phyloP scores from a whole-genome alignment of 495 filamentous ascomycete genomes.

The Penicillium pulvis region DNA sequence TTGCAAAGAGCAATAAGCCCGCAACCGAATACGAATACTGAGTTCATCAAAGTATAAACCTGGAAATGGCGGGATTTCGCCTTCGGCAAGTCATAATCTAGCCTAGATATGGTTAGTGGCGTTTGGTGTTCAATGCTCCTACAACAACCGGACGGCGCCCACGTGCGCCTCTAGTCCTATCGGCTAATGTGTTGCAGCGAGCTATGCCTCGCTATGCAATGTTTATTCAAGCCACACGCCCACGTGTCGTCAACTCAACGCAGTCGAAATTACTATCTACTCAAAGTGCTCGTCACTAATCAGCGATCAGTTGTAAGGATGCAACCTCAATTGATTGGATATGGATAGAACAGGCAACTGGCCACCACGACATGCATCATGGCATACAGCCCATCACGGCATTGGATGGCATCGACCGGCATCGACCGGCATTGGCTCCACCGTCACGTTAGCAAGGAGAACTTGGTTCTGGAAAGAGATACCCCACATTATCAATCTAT shows the following conservation, averaged over 20 bases:
- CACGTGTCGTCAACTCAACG: too few species aligned
- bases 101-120: not conserved
- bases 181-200: not conserved
- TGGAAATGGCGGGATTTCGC: not conserved
- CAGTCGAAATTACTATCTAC: too few species aligned
- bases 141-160: not conserved
- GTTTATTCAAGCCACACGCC: too few species aligned
- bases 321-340: too few species aligned
- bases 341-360: too few species aligned
- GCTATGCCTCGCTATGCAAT: too few species aligned
- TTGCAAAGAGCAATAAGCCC: too few species aligned
- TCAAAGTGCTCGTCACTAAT: too few species aligned
- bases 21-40: not conserved
- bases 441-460: not conserved
- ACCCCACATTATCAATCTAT: not conserved
- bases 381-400: too few species aligned
- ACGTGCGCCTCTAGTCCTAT: not conserved
- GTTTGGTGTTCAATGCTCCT: not conserved
- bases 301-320: too few species aligned
- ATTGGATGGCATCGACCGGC: too few species aligned
- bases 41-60: not conserved
- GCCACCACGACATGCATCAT: too few species aligned
- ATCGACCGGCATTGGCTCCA: not conserved
- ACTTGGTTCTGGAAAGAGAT: conserved; percentile 1
- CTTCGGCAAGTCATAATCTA: not conserved